A percentile compares a stretch with the other conserved stretches of the same genome.
phyloP scores from a whole-genome alignment of 2,329 filamentous ascomycete genomes.

The Scytalidium sp. region DNA sequence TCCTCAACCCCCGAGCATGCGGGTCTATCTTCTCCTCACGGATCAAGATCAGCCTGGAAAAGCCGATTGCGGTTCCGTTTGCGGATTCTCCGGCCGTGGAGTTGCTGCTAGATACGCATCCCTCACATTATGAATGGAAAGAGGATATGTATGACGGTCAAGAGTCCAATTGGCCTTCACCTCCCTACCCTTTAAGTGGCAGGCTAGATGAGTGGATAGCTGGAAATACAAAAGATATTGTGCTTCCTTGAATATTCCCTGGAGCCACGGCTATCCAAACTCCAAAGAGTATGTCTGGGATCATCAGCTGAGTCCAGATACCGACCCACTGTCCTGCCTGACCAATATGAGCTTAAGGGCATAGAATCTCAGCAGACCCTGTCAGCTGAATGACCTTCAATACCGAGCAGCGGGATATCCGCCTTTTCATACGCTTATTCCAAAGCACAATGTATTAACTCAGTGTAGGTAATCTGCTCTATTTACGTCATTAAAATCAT shows the following conservation, averaged over 20 bases:
- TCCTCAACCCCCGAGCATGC: constrained; percentile 30
- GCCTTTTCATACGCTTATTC: too few relatives aligned
- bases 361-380: too few relatives aligned
- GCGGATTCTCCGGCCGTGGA: constrained; percentile 71
- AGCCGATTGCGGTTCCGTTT: constrained; percentile 70
- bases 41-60: constrained; percentile 62
- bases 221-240: background rate
- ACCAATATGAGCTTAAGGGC: too few relatives aligned
- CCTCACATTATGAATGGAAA: constrained; percentile 6
- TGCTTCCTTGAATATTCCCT: background rate
- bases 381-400: too few relatives aligned
- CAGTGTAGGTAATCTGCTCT: too few relatives aligned
- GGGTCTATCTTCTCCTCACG: constrained; percentile 11
- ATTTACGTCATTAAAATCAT: too few relatives aligned
- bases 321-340: too few relatives aligned
- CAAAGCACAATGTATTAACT: too few relatives aligned
- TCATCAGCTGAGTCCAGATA: too few relatives aligned
- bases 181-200: constrained; percentile 20
- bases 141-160: background rate
- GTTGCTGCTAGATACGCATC: constrained; percentile 33
- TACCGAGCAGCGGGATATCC: too few relatives aligned
- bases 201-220: constrained; percentile 23
- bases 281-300: too few relatives aligned
- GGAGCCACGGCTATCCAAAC: too few relatives aligned
- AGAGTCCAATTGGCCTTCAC: background rate